Evolutionary conservation across 768 basidiomycete genomes (phyloP).

Genomic region (Lactarius pseudohatsudake): DNA sequence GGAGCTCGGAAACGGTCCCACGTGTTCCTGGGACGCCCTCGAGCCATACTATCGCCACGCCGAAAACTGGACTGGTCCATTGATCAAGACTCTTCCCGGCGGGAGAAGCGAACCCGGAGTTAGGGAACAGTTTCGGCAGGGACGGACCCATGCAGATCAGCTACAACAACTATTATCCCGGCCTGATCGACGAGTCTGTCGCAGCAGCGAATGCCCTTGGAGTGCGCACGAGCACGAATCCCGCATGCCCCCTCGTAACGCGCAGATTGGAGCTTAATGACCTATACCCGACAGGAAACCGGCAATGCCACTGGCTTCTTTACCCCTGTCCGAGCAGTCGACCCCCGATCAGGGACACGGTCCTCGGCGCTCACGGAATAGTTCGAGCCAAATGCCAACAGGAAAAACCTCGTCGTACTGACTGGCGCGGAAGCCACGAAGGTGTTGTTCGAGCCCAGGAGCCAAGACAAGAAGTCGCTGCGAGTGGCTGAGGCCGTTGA

Average conservation of each 20-base stretch:
- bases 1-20: conserved; percentile 23
- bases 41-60: conserved; percentile 27
- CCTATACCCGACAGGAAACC: conserved; percentile 13
- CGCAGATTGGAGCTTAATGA: not conserved
- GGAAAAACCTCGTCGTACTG: conserved; percentile 26
- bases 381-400: conserved; percentile 24
- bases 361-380: conserved; percentile 28
- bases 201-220: conserved; percentile 24
- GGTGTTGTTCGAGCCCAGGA: conserved; percentile 15
- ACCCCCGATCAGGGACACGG: conserved; percentile 26
- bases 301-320: conserved; percentile 27
- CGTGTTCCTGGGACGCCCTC: conserved; percentile 25
- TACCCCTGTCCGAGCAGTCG: conserved; percentile 27
- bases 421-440: conserved; percentile 25
- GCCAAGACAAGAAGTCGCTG: conserved; percentile 1
- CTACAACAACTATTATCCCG: conserved; percentile 28
- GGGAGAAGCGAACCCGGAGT: conserved; percentile 13
- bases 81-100: conserved; percentile 22
- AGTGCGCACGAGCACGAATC: conserved; percentile 20
- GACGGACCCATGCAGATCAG: conserved; percentile 27
- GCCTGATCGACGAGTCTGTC: conserved; percentile 24
- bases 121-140: conserved; percentile 13
- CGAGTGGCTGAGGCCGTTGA: conserved; percentile 37
- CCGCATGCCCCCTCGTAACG: conserved; percentile 10
- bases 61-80: conserved; percentile 27